Conservation (phyloP, 1,284 basidiomycete species). For the Pseudozyma sp. region DNA sequence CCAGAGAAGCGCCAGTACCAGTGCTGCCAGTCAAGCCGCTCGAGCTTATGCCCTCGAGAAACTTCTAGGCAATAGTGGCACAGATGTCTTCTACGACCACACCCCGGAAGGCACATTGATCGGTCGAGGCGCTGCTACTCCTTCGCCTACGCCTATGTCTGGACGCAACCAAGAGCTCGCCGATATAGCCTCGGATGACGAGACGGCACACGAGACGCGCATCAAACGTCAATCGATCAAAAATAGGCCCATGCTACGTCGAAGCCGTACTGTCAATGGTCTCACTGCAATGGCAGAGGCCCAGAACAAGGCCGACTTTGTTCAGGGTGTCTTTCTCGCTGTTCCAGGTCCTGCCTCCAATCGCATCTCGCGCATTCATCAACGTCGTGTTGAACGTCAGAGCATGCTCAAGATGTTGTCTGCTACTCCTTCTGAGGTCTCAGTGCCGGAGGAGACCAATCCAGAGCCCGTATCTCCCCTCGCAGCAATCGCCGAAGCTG, state of each 20-base stretch:
- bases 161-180: constrained; percentile 13
- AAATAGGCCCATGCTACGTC: constrained; percentile 28
- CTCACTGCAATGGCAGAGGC: constrained; percentile 57
- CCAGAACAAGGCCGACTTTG: constrained; percentile 56
- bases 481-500: constrained; percentile 3
- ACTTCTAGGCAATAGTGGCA: constrained; percentile 59
- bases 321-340: constrained; percentile 46
- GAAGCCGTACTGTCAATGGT: constrained; percentile 58
- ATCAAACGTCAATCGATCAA: constrained; percentile 41
- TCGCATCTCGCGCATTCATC: constrained; percentile 45
- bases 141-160: constrained; percentile 25
- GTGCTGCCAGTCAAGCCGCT: constrained; percentile 63
- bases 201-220: constrained; percentile 28
- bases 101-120: constrained; percentile 41
- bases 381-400: constrained; percentile 38
- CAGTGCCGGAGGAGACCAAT: constrained; percentile 8
- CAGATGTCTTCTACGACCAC: constrained; percentile 50
- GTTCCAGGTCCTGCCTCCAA: constrained; percentile 49
- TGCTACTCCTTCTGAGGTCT: background rate
- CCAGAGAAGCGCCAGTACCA: constrained; percentile 58
- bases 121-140: constrained; percentile 37
- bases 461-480: constrained; percentile 1
- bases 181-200: constrained; percentile 48
- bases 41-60: constrained; percentile 67
- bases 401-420: constrained; percentile 30